Evolutionary conservation across 345 rosid species (phyloP), one percentile per base, ranked within the genome.

Genomic region (Balakata baccata): DNA sequence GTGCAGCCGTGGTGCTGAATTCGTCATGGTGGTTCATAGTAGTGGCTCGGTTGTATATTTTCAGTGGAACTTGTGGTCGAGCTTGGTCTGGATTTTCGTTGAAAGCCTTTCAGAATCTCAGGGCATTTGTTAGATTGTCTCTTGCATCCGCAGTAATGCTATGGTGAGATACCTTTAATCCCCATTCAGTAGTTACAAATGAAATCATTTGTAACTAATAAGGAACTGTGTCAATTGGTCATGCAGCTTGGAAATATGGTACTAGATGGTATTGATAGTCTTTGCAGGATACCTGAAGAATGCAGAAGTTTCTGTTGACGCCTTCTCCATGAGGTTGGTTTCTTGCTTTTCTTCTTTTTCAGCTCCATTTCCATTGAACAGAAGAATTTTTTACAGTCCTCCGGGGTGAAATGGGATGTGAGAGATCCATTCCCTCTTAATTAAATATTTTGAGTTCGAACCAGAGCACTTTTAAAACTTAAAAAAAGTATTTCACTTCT

Each of bases 111-210:
- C 89, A 83, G 38, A 81, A 88, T 63, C 66, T 94, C 2, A 89
- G 93, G 94, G 80, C 86, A 7, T 94, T 92, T 47, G 95, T 89
- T 23, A 74, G 79, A 66, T 66, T 94, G 63, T 94, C 98, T 34
- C 74, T 94, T 4, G 97, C 97, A 14, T 94, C 98, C 0, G 98
- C 98, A 11, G 88, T 90, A 1, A 94, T 94, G 98, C 87, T 92
- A 12, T 92, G 98, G 98, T 94, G n/a, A 89, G 83, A 74, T 11
- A 6, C 22, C 14, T 29, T 22, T 22, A 29, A 29, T 6, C 4
- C 62, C 37, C 3, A 3, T 23, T 58, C 11, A 52, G 14, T 57
- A n/a, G 1, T 57, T 57, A 16, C 56, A 52, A 52, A 11, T 29
- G 34, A 29, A 29, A 29, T 29, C 34, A 29, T n/a, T n/a, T n/a